Percentiles rank a stretch among this genome's conserved stretches.
These are phyloP conservation scores for Berberis vulgaris DNA, from an alignment of 164 flowering plant genomes.

Conservation along the genomic window DNA sequence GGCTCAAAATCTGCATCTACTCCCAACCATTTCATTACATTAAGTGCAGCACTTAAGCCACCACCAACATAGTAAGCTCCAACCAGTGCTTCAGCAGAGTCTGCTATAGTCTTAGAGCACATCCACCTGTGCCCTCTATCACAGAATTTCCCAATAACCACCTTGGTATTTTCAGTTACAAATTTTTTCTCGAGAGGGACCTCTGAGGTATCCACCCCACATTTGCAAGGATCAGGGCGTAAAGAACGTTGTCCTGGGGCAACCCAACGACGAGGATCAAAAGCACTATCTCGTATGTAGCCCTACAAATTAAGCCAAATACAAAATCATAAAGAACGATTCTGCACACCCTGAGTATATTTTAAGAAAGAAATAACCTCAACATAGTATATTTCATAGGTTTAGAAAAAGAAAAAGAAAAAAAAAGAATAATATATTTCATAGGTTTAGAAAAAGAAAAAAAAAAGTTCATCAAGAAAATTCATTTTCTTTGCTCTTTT, in stretches of 20 bases:
- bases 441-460: no score
- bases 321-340: constrained; percentile 1
- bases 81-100: constrained; percentile 86
- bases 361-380: no score
- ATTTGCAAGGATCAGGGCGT: constrained; percentile 51
- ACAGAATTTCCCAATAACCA: constrained; percentile 57
- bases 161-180: constrained; percentile 35
- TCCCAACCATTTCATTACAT: constrained; percentile 74
- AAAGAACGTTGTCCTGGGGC: constrained; percentile 82
- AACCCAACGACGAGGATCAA: constrained; percentile 89
- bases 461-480: not conserved
- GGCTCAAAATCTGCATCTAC: constrained; percentile 51
- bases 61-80: constrained; percentile 87
- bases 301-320: constrained; percentile 29
- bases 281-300: constrained; percentile 71
- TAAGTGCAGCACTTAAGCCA: constrained; percentile 57
- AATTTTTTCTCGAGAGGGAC: constrained; percentile 58
- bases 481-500: not conserved
- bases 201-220: constrained; percentile 58
- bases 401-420: no score
- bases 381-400: no score
- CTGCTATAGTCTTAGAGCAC: constrained; percentile 78
- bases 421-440: not conserved
- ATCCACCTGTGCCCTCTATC: constrained; percentile 92
- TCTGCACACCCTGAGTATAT: no score